Conservation (phyloP, 768 basidiomycete species). For the Leccinum sublutescens region DNA sequence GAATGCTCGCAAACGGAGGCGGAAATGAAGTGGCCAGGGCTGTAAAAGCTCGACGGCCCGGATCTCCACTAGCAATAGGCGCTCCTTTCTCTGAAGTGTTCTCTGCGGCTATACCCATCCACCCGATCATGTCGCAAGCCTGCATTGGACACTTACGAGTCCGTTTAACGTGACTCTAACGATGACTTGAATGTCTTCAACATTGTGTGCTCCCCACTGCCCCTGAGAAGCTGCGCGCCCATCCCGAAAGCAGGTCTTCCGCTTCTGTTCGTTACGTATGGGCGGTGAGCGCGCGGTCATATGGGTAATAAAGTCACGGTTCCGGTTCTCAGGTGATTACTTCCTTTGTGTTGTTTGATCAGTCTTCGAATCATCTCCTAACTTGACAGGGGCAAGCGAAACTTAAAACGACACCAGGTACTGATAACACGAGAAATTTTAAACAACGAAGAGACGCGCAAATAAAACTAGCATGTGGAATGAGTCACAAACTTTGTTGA, state of each 20-base stretch:
- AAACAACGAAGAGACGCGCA: neutral
- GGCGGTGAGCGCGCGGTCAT: neutral
- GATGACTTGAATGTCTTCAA: too few relatives aligned
- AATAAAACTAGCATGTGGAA: too few relatives aligned
- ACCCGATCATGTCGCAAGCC: slow-evolving; percentile 10
- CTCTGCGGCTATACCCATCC: neutral
- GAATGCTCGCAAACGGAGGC: neutral
- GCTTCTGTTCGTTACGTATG: neutral
- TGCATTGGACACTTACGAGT: slow-evolving; percentile 1
- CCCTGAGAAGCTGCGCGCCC: too few relatives aligned
- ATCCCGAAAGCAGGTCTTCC: too few relatives aligned
- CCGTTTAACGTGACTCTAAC: too few relatives aligned
- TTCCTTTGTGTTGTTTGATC: neutral
- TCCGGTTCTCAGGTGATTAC: too few relatives aligned
- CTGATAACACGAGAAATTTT: too few relatives aligned
- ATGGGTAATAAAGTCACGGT: too few relatives aligned
- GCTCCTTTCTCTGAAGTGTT: neutral
- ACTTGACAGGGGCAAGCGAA: neutral
- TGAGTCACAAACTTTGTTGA: too few relatives aligned
- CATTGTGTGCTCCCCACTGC: too few relatives aligned
- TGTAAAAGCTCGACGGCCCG: too few relatives aligned
- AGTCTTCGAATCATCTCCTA: neutral
- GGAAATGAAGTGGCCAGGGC: slow-evolving; percentile 1
- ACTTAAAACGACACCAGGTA: neutral
- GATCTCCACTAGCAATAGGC: too few relatives aligned